Evolutionary conservation across 2,329 filamentous ascomycete species (phyloP).

Genomic region (Tothia fuscella): DNA sequence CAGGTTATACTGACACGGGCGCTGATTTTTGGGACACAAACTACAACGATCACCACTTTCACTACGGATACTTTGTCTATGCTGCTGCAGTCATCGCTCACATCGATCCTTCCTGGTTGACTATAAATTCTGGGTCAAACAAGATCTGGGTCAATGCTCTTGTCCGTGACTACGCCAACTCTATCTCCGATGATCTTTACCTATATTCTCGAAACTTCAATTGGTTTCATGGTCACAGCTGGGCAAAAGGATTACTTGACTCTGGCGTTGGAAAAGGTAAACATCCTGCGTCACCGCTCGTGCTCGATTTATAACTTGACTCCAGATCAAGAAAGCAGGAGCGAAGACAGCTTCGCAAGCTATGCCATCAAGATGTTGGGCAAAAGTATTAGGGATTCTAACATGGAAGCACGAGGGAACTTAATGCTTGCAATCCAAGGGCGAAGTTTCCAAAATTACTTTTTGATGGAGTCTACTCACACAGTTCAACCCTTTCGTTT

Average conservation of each 20-base stretch:
- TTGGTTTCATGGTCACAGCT: conserved; percentile 90
- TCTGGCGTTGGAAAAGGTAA: conserved; percentile 53
- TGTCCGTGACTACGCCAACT: conserved; percentile 74
- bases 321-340: conserved; percentile 67
- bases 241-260: conserved; percentile 71
- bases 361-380: conserved; percentile 96
- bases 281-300: not conserved
- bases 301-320: not conserved
- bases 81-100: conserved; percentile 72
- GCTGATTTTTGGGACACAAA: conserved; percentile 83
- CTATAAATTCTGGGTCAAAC: conserved; percentile 41
- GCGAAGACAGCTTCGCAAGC: conserved; percentile 77
- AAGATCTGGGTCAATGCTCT: conserved; percentile 71
- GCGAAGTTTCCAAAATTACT: conserved; percentile 66
- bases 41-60: conserved; percentile 59
- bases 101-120: conserved; percentile 66
- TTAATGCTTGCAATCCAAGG: conserved; percentile 72
- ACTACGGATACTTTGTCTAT: conserved; percentile 77
- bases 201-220: conserved; percentile 78
- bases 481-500: conserved; percentile 60
- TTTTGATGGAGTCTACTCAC: conserved; percentile 64
- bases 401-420: conserved; percentile 70
- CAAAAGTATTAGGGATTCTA: conserved; percentile 56
- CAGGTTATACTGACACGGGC: conserved; percentile 54
- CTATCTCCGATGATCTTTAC: conserved; percentile 58